phyloP scores from a whole-genome alignment of 2,329 filamentous ascomycete species.

The Colletotrichum navitas region DNA sequence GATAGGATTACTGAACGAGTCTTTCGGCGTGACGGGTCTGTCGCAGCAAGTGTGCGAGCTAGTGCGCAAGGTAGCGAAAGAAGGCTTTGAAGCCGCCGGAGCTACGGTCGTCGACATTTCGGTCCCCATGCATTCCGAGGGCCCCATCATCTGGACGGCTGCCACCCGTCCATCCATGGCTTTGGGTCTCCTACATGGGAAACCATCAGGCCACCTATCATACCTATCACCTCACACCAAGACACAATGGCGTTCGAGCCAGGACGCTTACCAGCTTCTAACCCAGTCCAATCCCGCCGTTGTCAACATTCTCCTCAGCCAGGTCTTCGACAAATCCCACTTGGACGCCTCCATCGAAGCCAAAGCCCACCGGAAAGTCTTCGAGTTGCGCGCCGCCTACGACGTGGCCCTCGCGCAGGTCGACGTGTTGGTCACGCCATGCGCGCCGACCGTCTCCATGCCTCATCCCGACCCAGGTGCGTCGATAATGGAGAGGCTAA shows the following conservation, averaged over 20 bases:
- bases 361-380: constrained; percentile 61
- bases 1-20: constrained; percentile 61
- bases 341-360: constrained; percentile 49
- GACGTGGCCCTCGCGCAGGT: constrained; percentile 56
- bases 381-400: constrained; percentile 61
- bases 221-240: constrained; percentile 1
- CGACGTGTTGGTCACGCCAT: constrained; percentile 64
- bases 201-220: constrained; percentile 32
- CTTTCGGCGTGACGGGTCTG: constrained; percentile 54
- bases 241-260: constrained; percentile 47
- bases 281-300: constrained; percentile 59
- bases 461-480: constrained; percentile 53
- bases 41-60: constrained; percentile 53
- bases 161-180: constrained; percentile 58
- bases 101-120: constrained; percentile 59
- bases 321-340: constrained; percentile 45
- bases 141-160: constrained; percentile 51
- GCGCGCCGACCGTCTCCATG: constrained; percentile 59
- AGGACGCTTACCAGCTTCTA: constrained; percentile 45
- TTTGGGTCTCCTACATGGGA: constrained; percentile 49
- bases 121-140: constrained; percentile 61
- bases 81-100: constrained; percentile 55
- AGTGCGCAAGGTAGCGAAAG: constrained; percentile 52
- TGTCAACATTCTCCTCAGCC: constrained; percentile 53
- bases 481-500: constrained; percentile 55